Conservation (phyloP, 768 basidiomycete species). For the Lyophyllum semitale region DNA sequence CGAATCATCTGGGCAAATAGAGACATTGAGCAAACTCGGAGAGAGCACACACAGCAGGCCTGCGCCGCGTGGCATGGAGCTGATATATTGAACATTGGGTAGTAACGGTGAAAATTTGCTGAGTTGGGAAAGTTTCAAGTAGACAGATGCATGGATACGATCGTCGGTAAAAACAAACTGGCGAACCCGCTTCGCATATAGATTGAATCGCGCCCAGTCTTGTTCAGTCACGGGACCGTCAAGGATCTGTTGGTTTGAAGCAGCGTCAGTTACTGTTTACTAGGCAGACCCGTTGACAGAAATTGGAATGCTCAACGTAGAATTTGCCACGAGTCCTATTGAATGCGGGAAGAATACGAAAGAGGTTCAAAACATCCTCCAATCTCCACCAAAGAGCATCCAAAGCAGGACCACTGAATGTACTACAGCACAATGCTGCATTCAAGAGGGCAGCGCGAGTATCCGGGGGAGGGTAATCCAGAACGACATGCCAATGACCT, state of each 20-base stretch:
- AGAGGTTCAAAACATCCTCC: constrained; percentile 4
- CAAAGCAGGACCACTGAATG: constrained; percentile 3
- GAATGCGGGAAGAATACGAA: constrained; percentile 7
- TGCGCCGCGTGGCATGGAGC: constrained; percentile 2
- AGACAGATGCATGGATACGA: constrained; percentile 7
- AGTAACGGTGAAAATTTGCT: constrained; percentile 1
- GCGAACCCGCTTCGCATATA: constrained; percentile 9
- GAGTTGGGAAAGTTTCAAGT: constrained; percentile 5
- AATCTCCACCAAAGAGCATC: constrained; percentile 11
- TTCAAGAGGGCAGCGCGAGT: neutral
- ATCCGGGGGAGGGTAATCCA: neutral
- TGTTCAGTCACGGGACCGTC: constrained; percentile 1
- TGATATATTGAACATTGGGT: neutral
- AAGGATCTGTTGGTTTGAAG: constrained; percentile 1
- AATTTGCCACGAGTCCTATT: neutral
- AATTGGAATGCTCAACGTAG: constrained; percentile 7
- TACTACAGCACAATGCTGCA: constrained; percentile 8
- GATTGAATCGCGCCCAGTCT: constrained; percentile 5
- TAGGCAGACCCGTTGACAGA: too few species aligned
- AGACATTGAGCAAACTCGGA: neutral
- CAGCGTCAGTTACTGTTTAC: neutral
- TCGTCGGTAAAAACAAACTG: constrained; percentile 3
- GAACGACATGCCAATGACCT: neutral
- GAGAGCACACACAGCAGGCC: constrained; percentile 7
- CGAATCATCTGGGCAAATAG: neutral